Percentiles rank a stretch among this genome's conserved stretches.
Evolutionary conservation across 495 filamentous ascomycete genomes (phyloP).

Genomic region (Tuber magnatum): DNA sequence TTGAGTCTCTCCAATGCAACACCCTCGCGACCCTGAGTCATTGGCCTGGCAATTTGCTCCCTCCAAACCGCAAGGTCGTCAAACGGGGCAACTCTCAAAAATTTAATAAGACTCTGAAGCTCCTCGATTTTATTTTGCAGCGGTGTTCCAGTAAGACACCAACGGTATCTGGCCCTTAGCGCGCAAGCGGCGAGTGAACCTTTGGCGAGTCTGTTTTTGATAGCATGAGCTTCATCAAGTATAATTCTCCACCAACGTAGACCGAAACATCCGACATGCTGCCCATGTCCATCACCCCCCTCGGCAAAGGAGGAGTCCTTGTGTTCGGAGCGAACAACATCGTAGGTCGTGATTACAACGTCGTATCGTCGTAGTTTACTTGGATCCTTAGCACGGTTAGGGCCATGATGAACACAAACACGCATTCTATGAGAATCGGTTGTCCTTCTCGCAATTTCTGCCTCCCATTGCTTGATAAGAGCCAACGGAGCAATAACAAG

Average conservation of each 20-base stretch:
- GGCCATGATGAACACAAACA: constrained; percentile 85
- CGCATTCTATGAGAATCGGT: constrained; percentile 57
- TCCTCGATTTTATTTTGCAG: constrained; percentile 99
- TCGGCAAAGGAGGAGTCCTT: constrained; percentile 50
- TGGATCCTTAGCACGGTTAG: constrained; percentile 69
- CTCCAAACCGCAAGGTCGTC: constrained; percentile 76
- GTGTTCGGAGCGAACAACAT: constrained; percentile 85
- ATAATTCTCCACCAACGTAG: constrained; percentile 93
- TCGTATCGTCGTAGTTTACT: constrained; percentile 74
- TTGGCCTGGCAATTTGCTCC: constrained; percentile 73
- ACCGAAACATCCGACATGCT: constrained; percentile 68
- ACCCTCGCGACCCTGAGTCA: constrained; percentile 76
- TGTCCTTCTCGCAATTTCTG: constrained; percentile 77
- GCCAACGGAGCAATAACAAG: constrained; percentile 91
- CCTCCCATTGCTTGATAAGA: constrained; percentile 95
- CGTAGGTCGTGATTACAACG: constrained; percentile 95
- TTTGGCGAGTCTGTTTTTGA: constrained; percentile 97
- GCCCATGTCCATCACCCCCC: constrained; percentile 21
- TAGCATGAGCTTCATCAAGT: constrained; percentile 92
- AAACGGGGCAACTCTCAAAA: constrained; percentile 86
- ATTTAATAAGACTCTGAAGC: constrained; percentile 83
- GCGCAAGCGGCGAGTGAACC: constrained; percentile 79
- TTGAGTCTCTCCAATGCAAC: constrained; percentile 85
- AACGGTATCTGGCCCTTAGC: constrained; percentile 73
- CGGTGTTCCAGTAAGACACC: constrained; percentile 92